phyloP scores from a whole-genome alignment of 768 basidiomycete genomes.

The Auricularia heimuer region DNA sequence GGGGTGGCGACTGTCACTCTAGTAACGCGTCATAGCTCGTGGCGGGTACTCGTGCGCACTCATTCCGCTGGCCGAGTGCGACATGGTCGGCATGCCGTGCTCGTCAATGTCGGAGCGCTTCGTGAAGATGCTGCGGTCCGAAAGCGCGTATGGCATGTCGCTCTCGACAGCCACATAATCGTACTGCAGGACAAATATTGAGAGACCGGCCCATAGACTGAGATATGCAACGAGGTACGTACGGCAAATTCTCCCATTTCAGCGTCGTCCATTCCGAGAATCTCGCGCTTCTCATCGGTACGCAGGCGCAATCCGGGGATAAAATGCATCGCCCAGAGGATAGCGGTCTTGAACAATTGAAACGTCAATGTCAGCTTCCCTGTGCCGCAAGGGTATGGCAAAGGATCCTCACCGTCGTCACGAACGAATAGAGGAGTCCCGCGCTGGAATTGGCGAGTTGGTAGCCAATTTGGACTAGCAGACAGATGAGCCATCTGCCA shows the following conservation, averaged over 20 bases:
- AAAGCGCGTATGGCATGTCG: neutral
- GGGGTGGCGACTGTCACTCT: neutral
- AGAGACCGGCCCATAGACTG: neutral
- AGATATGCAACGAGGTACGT: neutral
- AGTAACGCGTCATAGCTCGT: neutral
- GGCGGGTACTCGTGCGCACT: neutral
- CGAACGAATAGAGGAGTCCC: slow-evolving; percentile 37
- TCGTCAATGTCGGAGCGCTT: neutral
- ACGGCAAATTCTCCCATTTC: slow-evolving; percentile 63
- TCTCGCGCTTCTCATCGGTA: slow-evolving; percentile 46
- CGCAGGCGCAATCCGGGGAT: slow-evolving; percentile 50
- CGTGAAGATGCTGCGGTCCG: neutral
- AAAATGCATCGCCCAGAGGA: slow-evolving; percentile 29
- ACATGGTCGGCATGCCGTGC: neutral
- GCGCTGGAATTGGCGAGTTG: slow-evolving; percentile 60
- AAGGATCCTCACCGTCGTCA: slow-evolving; percentile 4
- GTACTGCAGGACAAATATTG: neutral
- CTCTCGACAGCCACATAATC: neutral
- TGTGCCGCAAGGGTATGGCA: no score
- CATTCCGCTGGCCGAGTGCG: neutral
- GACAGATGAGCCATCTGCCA: neutral
- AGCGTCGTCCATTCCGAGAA: slow-evolving; percentile 58
- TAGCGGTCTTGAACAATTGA: slow-evolving; percentile 35
- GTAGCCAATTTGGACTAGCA: slow-evolving; percentile 60
- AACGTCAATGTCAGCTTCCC: slow-evolving; percentile 33